Conservation (phyloP, 2,329 filamentous ascomycete species). For the Alternaria sp. region DNA sequence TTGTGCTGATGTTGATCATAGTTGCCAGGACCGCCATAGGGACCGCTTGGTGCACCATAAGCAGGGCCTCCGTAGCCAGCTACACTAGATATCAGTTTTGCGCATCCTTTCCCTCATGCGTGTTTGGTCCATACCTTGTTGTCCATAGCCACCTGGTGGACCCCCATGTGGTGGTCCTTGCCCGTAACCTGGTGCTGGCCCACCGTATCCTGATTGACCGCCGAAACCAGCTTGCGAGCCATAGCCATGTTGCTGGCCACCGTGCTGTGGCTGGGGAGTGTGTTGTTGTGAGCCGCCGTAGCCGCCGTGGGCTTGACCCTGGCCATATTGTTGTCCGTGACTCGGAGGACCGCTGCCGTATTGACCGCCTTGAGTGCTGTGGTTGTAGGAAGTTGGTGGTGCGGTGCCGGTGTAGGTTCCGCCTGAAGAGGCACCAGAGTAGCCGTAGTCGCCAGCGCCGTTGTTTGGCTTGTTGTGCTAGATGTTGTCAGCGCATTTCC, state of each 20-base stretch:
- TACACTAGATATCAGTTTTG: constrained; percentile 14
- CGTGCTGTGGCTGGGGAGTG: constrained; percentile 17
- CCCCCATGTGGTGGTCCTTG: constrained; percentile 16
- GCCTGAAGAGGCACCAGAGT: constrained; percentile 59
- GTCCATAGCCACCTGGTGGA: constrained; percentile 33
- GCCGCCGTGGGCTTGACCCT: constrained; percentile 5
- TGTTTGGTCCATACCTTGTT: constrained; percentile 26
- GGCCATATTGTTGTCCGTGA: constrained; percentile 29
- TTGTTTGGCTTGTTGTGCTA: constrained; percentile 49
- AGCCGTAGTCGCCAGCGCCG: constrained; percentile 67
- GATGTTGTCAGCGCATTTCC: constrained; percentile 12
- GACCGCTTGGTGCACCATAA: constrained; percentile 28
- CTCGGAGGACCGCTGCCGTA: constrained; percentile 34
- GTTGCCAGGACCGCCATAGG: constrained; percentile 40
- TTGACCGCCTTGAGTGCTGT: constrained; percentile 39
- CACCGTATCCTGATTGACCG: constrained; percentile 32
- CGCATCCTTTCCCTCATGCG: background rate
- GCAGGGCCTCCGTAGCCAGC: constrained; percentile 47
- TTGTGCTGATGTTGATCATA: constrained; percentile 47
- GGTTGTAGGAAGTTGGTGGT: constrained; percentile 69
- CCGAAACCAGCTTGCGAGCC: constrained; percentile 37
- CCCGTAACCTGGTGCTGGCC: constrained; percentile 12
- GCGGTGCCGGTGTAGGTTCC: constrained; percentile 70
- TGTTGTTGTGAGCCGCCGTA: constrained; percentile 25
- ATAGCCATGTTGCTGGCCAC: constrained; percentile 22